These are phyloP conservation scores for Whalleya microplaca DNA, from an alignment of 2,329 filamentous ascomycete genomes.

Conservation along the genomic window DNA sequence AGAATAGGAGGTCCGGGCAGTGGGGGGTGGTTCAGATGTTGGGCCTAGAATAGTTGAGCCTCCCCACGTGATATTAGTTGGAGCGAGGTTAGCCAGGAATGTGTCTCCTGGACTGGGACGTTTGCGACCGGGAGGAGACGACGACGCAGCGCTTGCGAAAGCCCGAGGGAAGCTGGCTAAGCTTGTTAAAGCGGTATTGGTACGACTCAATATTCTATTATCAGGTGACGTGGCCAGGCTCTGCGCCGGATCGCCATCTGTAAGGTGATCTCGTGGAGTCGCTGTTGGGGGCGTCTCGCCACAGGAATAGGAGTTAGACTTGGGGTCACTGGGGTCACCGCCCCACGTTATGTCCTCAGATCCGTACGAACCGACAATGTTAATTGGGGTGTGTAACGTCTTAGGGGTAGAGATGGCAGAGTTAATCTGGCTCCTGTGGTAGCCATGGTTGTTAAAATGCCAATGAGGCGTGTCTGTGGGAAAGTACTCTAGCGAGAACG, in stretches of 20 bases:
- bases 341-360: constrained; percentile 59
- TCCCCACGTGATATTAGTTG: constrained; percentile 57
- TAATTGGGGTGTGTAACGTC: constrained; percentile 58
- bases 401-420: constrained; percentile 62
- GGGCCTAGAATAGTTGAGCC: constrained; percentile 48
- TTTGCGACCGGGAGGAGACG: constrained; percentile 52
- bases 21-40: constrained; percentile 49
- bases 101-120: constrained; percentile 65
- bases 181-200: constrained; percentile 58
- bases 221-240: constrained; percentile 64
- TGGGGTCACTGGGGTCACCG: constrained; percentile 58
- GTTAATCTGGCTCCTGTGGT: constrained; percentile 55
- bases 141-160: constrained; percentile 44
- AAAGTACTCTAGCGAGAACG: constrained; percentile 70
- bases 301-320: constrained; percentile 62
- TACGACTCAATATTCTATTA: constrained; percentile 54
- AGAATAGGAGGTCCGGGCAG: constrained; percentile 55
- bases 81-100: constrained; percentile 58
- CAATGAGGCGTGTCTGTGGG: constrained; percentile 60
- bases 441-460: constrained; percentile 43
- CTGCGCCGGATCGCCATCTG: constrained; percentile 52
- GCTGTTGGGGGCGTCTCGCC: constrained; percentile 64
- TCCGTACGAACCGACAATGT: constrained; percentile 59
- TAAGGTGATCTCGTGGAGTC: constrained; percentile 48
- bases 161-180: constrained; percentile 57